Evolutionary conservation across 257 asterid genomes (phyloP), one percentile per base, ranked within the genome.

Genomic region (Salvia miltiorrhiza): DNA sequence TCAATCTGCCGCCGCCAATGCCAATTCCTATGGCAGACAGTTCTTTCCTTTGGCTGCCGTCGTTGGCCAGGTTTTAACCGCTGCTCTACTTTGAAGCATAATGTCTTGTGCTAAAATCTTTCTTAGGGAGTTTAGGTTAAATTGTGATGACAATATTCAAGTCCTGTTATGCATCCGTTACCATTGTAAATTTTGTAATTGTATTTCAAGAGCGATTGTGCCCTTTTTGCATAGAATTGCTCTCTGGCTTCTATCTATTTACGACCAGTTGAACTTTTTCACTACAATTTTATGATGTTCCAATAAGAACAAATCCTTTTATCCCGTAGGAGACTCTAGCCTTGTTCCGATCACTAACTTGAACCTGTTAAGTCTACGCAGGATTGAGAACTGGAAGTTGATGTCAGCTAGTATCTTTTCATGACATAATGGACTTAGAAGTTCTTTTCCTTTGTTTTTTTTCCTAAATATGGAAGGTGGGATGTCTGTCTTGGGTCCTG

Each of bases 41-140:
- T 87, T 67, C 76, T 93, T 93, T 66, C 99, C 99, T 30, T 78
- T 93, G 70, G 99, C 97, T 62, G 96, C 99, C 71, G 96, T 93
- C 68, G 93, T 93, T 69, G 99, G 97, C 76, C 99, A 93, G 99
- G 99, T 93, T 57, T 48, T 30, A 3, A 2, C 55, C 48, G 12
- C 69, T 64, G 9, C 73, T 44, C 56, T 52, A 54, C 5, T 54
- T 12, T 24, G 37, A 54, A 23, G 19, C 61, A 26, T 28, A 11
- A 26, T 26, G 16, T 16, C 16, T 45, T 71, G 53, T 35, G 40
- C 52, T 70, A 13, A 14, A 55, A 24, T 7, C 4, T 26, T 44
- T 33, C n/a, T 6, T 53, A 35, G 7, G 70, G 69, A 26, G 43
- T 32, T 13, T 45, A 39, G 35, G 45, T 58, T 35, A 45, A 45